Evolutionary conservation across 495 filamentous ascomycete species (phyloP), one percentile per base, ranked within the genome.

Genomic region (Hypoxylon cercidicola): DNA sequence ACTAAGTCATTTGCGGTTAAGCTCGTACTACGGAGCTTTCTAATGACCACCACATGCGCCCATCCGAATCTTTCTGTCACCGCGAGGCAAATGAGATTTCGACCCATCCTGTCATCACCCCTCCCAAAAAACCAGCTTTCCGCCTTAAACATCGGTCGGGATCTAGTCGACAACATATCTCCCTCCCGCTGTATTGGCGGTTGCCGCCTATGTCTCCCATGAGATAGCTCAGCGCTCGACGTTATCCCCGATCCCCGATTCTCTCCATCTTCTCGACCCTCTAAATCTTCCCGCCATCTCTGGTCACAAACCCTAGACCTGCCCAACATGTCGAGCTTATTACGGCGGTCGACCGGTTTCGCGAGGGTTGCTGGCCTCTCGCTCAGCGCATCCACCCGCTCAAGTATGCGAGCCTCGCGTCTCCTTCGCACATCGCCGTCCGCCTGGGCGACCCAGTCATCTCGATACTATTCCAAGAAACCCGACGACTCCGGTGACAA

Each of bases 291-390:
- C 47, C n/a, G 35, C 44, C 51, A 55, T 44, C 34, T 54, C 54
- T 25, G 40, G 58, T 45, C 46, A 55, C 50, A 40, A 54, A 58
- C 43, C 39, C 52, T 43, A 18, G 46, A 53, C 67, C 74, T 74
- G 74, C 78, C 78, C 77, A 81, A 70, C 73, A 90, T 90, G 88
- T 85, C 87, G 72, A 81, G 82, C 73, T 72, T 89, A 68, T 78
- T 90, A 61, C 85, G 88, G 70, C 86, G 85, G 74, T 85, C 89
- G 72, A 82, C 84, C 76, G 81, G 84, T 75, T 73, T 90, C 74
- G 84, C 85, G 75, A 82, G 86, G 74, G 78, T 85, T 72, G 84
- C 86, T 69, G 84, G 78, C 74, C 78, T 78, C 59, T 82, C 81
- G 63, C 66, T 85, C 61, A 78, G 81, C 57, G 73, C 71, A 49